These are phyloP conservation scores for Fusarium decemcellulare DNA, from an alignment of 2,329 filamentous ascomycete genomes.

Conservation along the genomic window DNA sequence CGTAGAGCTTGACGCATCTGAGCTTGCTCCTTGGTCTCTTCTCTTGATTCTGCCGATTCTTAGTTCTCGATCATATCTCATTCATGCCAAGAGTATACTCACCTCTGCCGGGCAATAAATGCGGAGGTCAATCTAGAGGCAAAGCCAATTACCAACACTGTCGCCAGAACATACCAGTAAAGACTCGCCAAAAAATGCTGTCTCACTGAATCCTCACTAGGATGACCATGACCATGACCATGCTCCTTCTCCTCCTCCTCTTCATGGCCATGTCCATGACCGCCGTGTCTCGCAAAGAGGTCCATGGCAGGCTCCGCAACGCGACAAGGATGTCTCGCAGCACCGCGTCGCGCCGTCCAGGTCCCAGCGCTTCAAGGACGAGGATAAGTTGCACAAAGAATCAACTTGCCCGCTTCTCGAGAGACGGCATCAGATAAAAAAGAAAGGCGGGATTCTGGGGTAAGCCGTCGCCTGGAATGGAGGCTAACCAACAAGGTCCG, in stretches of 20 bases:
- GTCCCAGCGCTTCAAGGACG: neutral
- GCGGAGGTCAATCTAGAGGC: constrained; percentile 31
- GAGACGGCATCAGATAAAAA: neutral
- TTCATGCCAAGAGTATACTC: constrained; percentile 9
- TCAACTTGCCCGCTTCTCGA: neutral
- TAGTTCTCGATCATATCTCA: neutral
- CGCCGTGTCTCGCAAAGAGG: constrained; percentile 39
- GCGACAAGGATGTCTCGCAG: constrained; percentile 9
- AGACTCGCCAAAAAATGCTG: constrained; percentile 44
- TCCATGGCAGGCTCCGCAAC: constrained; percentile 25
- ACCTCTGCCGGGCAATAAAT: constrained; percentile 44
- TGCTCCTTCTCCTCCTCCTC: constrained; percentile 33
- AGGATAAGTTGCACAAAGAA: too few relatives aligned
- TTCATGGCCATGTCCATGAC: constrained; percentile 36
- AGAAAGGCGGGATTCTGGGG: constrained; percentile 5
- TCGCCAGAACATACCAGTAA: constrained; percentile 45
- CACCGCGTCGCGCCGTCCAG: constrained; percentile 2
- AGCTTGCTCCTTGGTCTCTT: constrained; percentile 28
- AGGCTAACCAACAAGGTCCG: constrained; percentile 23
- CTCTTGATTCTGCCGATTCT: constrained; percentile 30
- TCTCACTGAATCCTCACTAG: constrained; percentile 42
- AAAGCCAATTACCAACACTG: constrained; percentile 28
- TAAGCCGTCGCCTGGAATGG: constrained; percentile 19
- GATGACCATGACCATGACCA: constrained; percentile 36
- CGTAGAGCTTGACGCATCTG: constrained; percentile 23